Base-by-base conservation (phyloP, 2,329 filamentous ascomycete species). In the Botryotinia globosa region DNA sequence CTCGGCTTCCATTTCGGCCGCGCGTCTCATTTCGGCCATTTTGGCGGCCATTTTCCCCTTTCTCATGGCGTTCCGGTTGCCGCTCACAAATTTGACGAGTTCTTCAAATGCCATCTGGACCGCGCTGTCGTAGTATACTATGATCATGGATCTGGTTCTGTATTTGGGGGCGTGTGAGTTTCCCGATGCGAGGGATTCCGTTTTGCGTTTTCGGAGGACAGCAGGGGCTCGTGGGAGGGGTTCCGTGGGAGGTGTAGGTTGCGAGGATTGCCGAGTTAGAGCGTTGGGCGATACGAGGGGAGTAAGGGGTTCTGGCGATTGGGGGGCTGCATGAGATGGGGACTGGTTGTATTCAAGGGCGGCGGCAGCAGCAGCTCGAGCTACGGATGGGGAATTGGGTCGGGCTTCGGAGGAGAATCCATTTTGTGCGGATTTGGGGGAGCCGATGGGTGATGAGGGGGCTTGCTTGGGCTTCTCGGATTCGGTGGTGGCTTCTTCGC, bases 111-210 rank as follows among this genome's bases (percentile, higher is more conserved):
- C 89, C 68, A 89, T 89, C 80, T 98, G 94, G 5, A 97, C 91
- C 74, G 93, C 91, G 77, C 92, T 93, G 80, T 98, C 94, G 80
- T 98, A 98, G 82, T 94, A 94, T n/a, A 98, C 92, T 58, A 96
- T 90, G 64, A 95, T 91, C 86, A 93, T 92, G 73, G 87, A 90
- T 76, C 91, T 88, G 5, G 89, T 90, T 71, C 92, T 89, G 80
- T 91, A 92, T 74, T 80, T 80, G 14, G 79, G 77, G 14, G 72
- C 74, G 29, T 74, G n/a, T 2, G 79, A 78, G 56, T 78, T 78
- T 16, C 74, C 76, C 3, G 80, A 80, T 5, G 77, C 78, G 37
- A 81, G 72, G 42, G 80, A 81, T 37, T 77, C 80, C 4, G 80
- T 80, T 68, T 80, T 81, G 37, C 80, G 75, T 73, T 81, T 81